A percentile compares a stretch with the other conserved stretches of the same genome.
phyloP scores from a whole-genome alignment of 345 rosid species.

The Melastoma malabathricum region DNA sequence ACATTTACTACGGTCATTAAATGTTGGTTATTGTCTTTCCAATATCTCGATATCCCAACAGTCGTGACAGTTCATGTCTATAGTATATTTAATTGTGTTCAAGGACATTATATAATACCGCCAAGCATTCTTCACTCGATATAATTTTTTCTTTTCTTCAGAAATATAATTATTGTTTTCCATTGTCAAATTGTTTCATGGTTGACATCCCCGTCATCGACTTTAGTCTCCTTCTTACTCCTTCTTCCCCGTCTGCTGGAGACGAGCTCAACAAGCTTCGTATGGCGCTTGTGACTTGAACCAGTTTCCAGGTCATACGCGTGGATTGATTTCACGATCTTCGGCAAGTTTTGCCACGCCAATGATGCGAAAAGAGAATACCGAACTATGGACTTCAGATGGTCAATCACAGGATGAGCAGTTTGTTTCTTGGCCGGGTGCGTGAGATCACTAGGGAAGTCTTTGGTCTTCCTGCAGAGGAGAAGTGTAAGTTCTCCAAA shows the following conservation, averaged over 20 bases:
- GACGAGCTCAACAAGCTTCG: slow-evolving; percentile 38
- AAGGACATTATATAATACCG: too few relatives aligned
- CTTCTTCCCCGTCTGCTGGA: slow-evolving; percentile 20
- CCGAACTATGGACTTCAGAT: slow-evolving; percentile 20
- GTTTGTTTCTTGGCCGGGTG: slow-evolving; percentile 31
- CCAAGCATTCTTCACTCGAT: too few relatives aligned
- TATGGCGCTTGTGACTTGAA: slow-evolving; percentile 40
- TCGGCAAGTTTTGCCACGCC: too few relatives aligned
- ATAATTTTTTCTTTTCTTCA: too few relatives aligned
- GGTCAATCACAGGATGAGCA: slow-evolving; percentile 50
- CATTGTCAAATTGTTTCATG: too few relatives aligned
- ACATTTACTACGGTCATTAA: too few relatives aligned
- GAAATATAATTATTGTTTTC: too few relatives aligned
- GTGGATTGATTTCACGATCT: not conserved
- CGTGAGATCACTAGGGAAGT: slow-evolving; percentile 31
- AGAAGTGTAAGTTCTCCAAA: slow-evolving; percentile 41
- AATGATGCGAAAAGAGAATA: too few relatives aligned
- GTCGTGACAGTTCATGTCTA: too few relatives aligned
- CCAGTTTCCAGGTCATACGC: slow-evolving; percentile 57
- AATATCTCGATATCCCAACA: too few relatives aligned
- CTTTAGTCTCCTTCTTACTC: slow-evolving; percentile 34
- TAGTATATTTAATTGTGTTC: too few relatives aligned
- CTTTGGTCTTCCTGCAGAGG: slow-evolving; percentile 41
- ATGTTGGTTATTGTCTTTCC: too few relatives aligned
- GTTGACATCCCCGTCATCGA: slow-evolving; percentile 41